Percentiles rank a stretch among this genome's conserved stretches.
These are phyloP conservation scores for Talaromyces adpressus DNA, from an alignment of 495 filamentous ascomycete species.

Conservation along the genomic window DNA sequence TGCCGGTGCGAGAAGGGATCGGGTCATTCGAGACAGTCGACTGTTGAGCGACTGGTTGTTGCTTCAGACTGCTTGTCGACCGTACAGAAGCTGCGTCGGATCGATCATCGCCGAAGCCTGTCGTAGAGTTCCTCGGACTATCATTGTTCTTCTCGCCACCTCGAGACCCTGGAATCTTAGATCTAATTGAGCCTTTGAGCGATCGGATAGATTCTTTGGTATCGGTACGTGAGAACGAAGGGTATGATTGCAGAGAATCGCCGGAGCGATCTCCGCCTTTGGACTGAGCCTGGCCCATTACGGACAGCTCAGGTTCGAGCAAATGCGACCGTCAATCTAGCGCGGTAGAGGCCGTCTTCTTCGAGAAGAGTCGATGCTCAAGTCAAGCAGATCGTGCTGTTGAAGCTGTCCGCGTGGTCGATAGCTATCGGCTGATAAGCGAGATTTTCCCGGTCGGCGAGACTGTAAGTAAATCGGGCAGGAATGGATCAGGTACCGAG, in stretches of 20 bases:
- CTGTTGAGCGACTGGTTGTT: constrained; percentile 27
- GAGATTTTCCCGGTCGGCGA: background rate
- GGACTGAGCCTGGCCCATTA: constrained; percentile 91
- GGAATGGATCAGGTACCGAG: background rate
- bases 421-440: background rate
- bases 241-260: constrained; percentile 67
- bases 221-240: constrained; percentile 88
- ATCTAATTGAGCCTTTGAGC: constrained; percentile 62
- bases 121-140: constrained; percentile 71
- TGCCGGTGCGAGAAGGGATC: constrained; percentile 33
- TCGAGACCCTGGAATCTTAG: constrained; percentile 66
- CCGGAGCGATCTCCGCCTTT: constrained; percentile 56
- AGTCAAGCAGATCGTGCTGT: background rate
- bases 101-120: constrained; percentile 56
- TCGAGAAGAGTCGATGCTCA: background rate
- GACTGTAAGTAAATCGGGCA: background rate
- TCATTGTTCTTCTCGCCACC: constrained; percentile 53
- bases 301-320: constrained; percentile 13
- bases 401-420: background rate
- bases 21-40: constrained; percentile 21
- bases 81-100: constrained; percentile 69
- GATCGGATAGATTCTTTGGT: constrained; percentile 92
- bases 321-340: background rate
- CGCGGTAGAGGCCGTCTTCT: background rate
- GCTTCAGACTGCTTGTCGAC: constrained; percentile 53